Percentiles rank a stretch among this genome's conserved stretches.
These are phyloP conservation scores for Podospora bellae-mahoneyi DNA, from an alignment of 495 filamentous ascomycete species.

Conservation along the genomic window DNA sequence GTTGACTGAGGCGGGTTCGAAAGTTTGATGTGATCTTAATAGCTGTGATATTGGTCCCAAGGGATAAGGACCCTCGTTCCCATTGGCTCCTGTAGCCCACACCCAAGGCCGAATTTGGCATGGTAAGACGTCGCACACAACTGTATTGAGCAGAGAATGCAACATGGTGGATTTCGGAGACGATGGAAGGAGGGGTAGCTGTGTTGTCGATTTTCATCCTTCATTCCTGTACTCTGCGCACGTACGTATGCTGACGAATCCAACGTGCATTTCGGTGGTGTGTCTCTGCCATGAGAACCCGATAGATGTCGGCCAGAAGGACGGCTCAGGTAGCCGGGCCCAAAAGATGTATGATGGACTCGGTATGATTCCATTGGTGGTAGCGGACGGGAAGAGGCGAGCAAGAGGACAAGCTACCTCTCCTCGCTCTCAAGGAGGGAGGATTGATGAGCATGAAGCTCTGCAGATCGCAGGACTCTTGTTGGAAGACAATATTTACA, in stretches of 20 bases:
- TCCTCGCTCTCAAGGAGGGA: too few species aligned
- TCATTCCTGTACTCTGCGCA: not conserved
- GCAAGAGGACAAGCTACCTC: not conserved
- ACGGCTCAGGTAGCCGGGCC: not conserved
- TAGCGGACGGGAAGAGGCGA: slow-evolving; percentile 5
- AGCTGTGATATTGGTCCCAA: slow-evolving; percentile 11
- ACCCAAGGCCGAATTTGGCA: slow-evolving; percentile 4
- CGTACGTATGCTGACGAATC: not conserved
- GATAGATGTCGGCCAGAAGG: not conserved
- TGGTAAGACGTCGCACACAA: slow-evolving; percentile 5
- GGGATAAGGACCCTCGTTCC: slow-evolving; percentile 11
- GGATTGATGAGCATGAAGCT: not conserved
- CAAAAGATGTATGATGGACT: too few species aligned
- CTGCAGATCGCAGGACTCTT: slow-evolving; percentile 5
- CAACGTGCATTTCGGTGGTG: not conserved
- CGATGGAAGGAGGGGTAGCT: not conserved
- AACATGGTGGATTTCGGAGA: not conserved
- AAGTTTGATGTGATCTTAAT: slow-evolving; percentile 8
- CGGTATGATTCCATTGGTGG: not conserved
- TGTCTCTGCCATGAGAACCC: not conserved
- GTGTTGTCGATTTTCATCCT: not conserved
- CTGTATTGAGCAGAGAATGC: slow-evolving; percentile 7
- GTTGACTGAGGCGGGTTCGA: not conserved
- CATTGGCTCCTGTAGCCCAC: slow-evolving; percentile 5
- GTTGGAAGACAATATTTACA: not conserved